These are phyloP conservation scores for Mucor piriformis DNA, from an alignment of 371 early-diverging fungal genomes.

Conservation along the genomic window DNA sequence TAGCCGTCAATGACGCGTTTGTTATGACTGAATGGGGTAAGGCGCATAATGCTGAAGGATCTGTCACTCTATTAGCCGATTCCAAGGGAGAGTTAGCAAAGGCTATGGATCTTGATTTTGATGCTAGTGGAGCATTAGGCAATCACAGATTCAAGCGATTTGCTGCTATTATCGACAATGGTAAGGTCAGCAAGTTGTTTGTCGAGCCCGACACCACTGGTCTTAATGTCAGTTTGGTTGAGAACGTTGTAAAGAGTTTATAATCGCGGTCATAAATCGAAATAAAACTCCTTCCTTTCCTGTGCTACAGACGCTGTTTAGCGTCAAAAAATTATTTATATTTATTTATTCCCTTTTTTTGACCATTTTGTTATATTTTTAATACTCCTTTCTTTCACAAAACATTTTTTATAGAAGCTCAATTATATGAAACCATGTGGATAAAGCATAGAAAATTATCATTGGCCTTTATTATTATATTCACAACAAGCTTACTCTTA, in stretches of 20 bases:
- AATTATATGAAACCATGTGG: slow-evolving; percentile 1
- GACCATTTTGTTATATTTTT: slow-evolving; percentile 5
- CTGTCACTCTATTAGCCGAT: slow-evolving; percentile 68
- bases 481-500: not conserved
- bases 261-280: slow-evolving; percentile 5
- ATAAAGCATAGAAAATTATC: slow-evolving; percentile 5
- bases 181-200: slow-evolving; percentile 47
- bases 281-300: not conserved
- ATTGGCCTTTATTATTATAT: not conserved
- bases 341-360: slow-evolving; percentile 7
- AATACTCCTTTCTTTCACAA: too few species aligned
- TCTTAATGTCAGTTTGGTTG: slow-evolving; percentile 54
- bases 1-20: slow-evolving; percentile 73
- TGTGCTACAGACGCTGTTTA: not conserved
- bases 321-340: slow-evolving; percentile 7
- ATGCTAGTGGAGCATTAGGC: slow-evolving; percentile 66
- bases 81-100: slow-evolving; percentile 65
- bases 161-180: slow-evolving; percentile 67
- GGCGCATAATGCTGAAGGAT: slow-evolving; percentile 34
- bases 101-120: slow-evolving; percentile 66
- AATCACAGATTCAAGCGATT: slow-evolving; percentile 70
- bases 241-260: slow-evolving; percentile 38
- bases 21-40: slow-evolving; percentile 79
- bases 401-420: not conserved
- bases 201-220: slow-evolving; percentile 67